A percentile compares a stretch with the other conserved stretches of the same genome.
phyloP scores from a whole-genome alignment of 2,329 filamentous ascomycete species.

The Paraphoma chrysanthemicola region DNA sequence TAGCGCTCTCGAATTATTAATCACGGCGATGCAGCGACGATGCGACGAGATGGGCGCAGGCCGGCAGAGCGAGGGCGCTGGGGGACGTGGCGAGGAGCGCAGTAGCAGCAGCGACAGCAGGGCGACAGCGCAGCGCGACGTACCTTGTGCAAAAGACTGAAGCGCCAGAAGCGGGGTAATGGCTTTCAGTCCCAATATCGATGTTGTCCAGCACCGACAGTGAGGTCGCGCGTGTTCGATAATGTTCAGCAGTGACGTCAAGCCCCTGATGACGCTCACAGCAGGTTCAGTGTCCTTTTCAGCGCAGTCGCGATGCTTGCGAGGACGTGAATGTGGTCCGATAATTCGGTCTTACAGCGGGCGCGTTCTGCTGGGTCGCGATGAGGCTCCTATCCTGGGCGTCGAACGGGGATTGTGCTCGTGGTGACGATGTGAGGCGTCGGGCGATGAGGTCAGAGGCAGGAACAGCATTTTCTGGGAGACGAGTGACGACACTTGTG shows the following conservation, averaged over 20 bases:
- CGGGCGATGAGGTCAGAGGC: slow-evolving; percentile 47
- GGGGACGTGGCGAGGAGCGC: slow-evolving; percentile 24
- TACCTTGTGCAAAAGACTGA: slow-evolving; percentile 32
- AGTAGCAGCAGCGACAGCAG: slow-evolving; percentile 25
- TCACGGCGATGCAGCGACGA: slow-evolving; percentile 7
- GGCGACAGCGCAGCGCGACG: slow-evolving; percentile 29
- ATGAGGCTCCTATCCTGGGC: slow-evolving; percentile 36
- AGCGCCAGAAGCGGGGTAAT: slow-evolving; percentile 38
- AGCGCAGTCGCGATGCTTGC: slow-evolving; percentile 15
- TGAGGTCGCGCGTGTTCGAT: slow-evolving; percentile 23
- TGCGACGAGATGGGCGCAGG: slow-evolving; percentile 20
- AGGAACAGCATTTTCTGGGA: slow-evolving; percentile 28
- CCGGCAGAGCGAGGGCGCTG: slow-evolving; percentile 16
- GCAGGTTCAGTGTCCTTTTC: slow-evolving; percentile 17
- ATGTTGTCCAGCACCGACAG: slow-evolving; percentile 22
- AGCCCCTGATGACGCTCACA: slow-evolving; percentile 30
- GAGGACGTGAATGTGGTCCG: slow-evolving; percentile 1
- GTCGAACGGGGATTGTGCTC: slow-evolving; percentile 33
- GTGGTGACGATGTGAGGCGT: slow-evolving; percentile 39
- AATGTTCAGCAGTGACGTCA: slow-evolving; percentile 38
- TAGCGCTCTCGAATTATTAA: slow-evolving; percentile 16
- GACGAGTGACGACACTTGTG: slow-evolving; percentile 21
- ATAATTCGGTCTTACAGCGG: slow-evolving; percentile 11
- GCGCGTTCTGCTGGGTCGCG: slow-evolving; percentile 20
- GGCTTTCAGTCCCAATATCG: slow-evolving; percentile 19